Evolutionary conservation across 78 protist genomes (phyloP).

Genomic region (Bigelowiella natans): DNA sequence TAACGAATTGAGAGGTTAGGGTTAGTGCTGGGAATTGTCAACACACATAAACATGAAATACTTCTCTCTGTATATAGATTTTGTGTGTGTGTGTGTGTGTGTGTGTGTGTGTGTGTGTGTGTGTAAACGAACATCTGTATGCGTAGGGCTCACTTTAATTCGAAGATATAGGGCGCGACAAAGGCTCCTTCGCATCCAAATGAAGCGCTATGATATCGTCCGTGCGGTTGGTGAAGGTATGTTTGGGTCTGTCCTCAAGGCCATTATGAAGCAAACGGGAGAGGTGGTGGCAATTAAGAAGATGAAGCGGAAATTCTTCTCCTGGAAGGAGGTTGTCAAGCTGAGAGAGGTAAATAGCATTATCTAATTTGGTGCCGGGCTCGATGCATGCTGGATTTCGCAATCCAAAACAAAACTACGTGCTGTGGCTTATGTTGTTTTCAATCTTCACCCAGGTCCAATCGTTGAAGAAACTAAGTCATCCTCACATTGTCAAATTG

Average conservation of each 20-base stretch:
- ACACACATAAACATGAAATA: too few species aligned
- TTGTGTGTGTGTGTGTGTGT: too few species aligned
- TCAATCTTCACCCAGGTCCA: not conserved
- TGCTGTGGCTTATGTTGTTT: too few species aligned
- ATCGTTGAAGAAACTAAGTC: constrained; percentile 68
- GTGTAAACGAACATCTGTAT: too few species aligned
- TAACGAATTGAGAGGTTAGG: too few species aligned
- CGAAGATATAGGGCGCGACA: not conserved
- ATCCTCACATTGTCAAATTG: constrained; percentile 86
- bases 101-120: too few species aligned
- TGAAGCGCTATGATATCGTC: constrained; percentile 52
- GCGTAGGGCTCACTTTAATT: too few species aligned
- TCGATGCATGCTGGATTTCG: too few species aligned
- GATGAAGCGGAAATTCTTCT: constrained; percentile 76
- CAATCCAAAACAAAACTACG: too few species aligned
- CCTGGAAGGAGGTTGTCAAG: constrained; percentile 79
- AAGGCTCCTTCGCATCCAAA: constrained; percentile 7
- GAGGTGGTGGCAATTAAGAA: constrained; percentile 87
- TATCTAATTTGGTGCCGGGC: too few species aligned
- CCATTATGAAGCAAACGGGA: constrained; percentile 36
- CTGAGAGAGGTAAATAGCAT: constrained; percentile 78
- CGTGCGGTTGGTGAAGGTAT: constrained; percentile 72
- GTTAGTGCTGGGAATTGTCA: too few species aligned
- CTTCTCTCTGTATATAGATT: too few species aligned
- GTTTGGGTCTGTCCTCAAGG: constrained; percentile 63